Evolutionary conservation across 305 asterid species (phyloP).

Genomic region (Salvia sclarea): DNA sequence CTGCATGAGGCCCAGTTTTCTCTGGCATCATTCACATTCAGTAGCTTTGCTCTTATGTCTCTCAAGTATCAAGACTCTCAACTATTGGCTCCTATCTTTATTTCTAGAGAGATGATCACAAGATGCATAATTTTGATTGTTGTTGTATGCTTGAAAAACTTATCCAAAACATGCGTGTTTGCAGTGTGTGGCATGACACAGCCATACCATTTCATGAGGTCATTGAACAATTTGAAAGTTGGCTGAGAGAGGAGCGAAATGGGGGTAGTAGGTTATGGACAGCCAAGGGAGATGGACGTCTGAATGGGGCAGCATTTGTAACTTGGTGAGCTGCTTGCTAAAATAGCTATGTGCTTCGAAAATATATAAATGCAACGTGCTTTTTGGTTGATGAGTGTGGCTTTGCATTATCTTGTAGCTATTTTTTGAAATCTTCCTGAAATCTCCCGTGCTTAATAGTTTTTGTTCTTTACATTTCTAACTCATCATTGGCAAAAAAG

Average conservation of each 20-base stretch:
- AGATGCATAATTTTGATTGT: background rate
- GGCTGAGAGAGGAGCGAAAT: slow-evolving; percentile 65
- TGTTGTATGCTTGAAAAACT: slow-evolving; percentile 12
- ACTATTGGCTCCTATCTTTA: background rate
- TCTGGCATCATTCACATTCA: background rate
- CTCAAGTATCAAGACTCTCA: too few species aligned
- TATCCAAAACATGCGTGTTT: background rate
- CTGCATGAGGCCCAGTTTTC: background rate
- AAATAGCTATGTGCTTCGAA: background rate
- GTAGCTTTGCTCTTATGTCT: background rate
- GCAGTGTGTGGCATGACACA: slow-evolving; percentile 98
- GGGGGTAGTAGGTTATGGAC: slow-evolving; percentile 45
- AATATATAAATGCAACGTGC: slow-evolving; percentile 4
- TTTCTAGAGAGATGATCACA: background rate
- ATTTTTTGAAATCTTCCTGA: background rate
- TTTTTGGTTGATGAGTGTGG: background rate
- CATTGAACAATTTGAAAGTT: slow-evolving; percentile 75
- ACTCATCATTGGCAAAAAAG: background rate
- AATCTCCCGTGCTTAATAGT: background rate
- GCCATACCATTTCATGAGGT: slow-evolving; percentile 75
- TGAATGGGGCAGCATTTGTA: slow-evolving; percentile 81
- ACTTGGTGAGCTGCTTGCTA: slow-evolving; percentile 63
- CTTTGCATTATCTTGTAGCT: background rate
- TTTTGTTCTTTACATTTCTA: background rate
- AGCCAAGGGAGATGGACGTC: slow-evolving; percentile 52